Evolutionary conservation across 2,329 filamentous ascomycete species (phyloP).

Genomic region (Coniochaeta sp.): DNA sequence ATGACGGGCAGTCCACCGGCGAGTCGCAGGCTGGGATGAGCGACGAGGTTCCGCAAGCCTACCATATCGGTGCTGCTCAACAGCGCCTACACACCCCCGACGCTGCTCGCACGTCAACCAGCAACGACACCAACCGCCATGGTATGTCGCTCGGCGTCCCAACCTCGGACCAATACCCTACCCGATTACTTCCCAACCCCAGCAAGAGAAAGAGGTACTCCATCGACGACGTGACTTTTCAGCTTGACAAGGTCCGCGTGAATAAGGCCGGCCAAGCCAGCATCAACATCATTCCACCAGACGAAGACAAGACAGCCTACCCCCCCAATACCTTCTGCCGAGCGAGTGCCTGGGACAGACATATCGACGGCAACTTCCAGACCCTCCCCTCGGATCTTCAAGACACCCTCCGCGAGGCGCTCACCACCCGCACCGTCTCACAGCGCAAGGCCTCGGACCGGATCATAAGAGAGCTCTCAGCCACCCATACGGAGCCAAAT

Average conservation of each 20-base stretch:
- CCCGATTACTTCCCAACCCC: background rate
- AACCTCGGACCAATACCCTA: background rate
- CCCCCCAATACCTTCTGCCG: background rate
- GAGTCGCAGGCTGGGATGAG: background rate
- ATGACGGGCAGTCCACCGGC: background rate
- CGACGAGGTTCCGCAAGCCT: background rate
- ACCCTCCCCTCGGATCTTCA: background rate
- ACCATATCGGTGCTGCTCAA: background rate
- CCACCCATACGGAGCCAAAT: background rate
- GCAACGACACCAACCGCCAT: background rate
- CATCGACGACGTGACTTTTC: background rate
- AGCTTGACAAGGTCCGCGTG: background rate
- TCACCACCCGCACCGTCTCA: background rate
- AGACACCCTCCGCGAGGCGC: background rate
- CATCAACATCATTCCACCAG: background rate
- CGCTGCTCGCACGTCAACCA: background rate
- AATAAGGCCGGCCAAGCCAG: background rate
- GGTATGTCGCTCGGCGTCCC: background rate
- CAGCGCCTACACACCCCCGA: background rate
- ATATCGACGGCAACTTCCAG: background rate
- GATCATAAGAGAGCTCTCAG: background rate
- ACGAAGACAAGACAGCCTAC: background rate
- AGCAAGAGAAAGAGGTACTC: background rate
- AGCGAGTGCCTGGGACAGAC: background rate
- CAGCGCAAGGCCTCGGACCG: background rate